These are phyloP conservation scores for Tagetes patula DNA, from an alignment of 129 eudicot species.

Conservation along the genomic window DNA sequence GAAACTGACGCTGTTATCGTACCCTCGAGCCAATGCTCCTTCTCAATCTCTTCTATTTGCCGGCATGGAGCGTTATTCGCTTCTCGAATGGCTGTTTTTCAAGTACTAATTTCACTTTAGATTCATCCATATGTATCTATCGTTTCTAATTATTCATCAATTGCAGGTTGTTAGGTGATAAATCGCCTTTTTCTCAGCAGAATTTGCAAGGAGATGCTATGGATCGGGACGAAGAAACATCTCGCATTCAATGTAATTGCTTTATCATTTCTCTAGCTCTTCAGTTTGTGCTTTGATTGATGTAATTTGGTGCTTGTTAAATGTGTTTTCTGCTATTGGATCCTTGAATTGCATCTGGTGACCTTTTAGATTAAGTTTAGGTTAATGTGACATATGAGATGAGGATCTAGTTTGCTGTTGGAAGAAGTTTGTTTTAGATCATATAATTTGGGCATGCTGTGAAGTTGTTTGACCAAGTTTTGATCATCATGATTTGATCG, in stretches of 20 bases:
- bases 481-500: not conserved
- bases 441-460: slow-evolving; percentile 13
- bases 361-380: slow-evolving; percentile 14
- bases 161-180: slow-evolving; percentile 89
- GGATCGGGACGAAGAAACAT: slow-evolving; percentile 97
- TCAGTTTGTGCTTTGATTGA: not conserved
- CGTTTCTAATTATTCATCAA: not conserved
- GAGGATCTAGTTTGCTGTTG: slow-evolving; percentile 9
- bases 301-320: slow-evolving; percentile 16
- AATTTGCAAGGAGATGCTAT: slow-evolving; percentile 82
- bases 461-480: slow-evolving; percentile 6
- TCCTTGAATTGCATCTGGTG: not conserved
- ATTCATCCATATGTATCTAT: not conserved
- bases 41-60: slow-evolving; percentile 97
- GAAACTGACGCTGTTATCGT: slow-evolving; percentile 66
- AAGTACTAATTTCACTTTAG: slow-evolving; percentile 41
- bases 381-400: not conserved
- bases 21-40: slow-evolving; percentile 89
- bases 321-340: slow-evolving; percentile 12
- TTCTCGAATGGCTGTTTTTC: slow-evolving; percentile 98
- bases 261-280: not conserved
- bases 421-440: not conserved
- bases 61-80: slow-evolving; percentile 99
- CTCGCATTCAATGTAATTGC: slow-evolving; percentile 81
- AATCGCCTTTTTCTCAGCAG: slow-evolving; percentile 93